phyloP scores from a whole-genome alignment of 2,329 filamentous ascomycete genomes.

The Fusarium vanettenii region DNA sequence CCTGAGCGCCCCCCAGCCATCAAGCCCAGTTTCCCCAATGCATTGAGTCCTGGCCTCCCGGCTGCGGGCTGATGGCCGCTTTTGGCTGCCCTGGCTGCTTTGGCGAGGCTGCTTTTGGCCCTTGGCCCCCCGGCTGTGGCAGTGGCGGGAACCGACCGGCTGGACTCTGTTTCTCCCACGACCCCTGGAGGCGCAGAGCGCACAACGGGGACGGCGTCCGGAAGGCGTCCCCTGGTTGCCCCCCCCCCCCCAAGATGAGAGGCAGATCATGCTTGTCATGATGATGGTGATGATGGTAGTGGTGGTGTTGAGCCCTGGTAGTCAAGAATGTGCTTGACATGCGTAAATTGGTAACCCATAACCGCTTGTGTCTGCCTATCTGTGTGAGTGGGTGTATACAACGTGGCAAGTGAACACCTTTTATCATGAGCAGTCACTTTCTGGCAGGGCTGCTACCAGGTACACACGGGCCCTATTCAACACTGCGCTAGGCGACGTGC shows the following conservation, averaged over 20 bases:
- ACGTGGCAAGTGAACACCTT: slow-evolving; percentile 31
- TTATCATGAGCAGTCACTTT: slow-evolving; percentile 6
- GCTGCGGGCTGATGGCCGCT: slow-evolving; percentile 27
- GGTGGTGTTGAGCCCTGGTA: neutral
- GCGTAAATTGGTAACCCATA: neutral
- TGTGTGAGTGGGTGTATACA: slow-evolving; percentile 25
- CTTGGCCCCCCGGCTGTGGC: slow-evolving; percentile 32
- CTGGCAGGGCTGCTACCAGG: slow-evolving; percentile 11
- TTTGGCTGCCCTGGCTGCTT: slow-evolving; percentile 32
- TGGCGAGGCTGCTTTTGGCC: slow-evolving; percentile 29
- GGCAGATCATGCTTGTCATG: slow-evolving; percentile 33
- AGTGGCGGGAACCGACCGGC: slow-evolving; percentile 40
- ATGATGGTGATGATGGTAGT: slow-evolving; percentile 10
- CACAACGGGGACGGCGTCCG: slow-evolving; percentile 41
- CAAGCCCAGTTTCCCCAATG: slow-evolving; percentile 9
- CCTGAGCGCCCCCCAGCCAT: slow-evolving; percentile 7
- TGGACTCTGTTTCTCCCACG: slow-evolving; percentile 39
- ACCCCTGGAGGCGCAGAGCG: slow-evolving; percentile 39
- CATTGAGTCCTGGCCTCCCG: slow-evolving; percentile 9
- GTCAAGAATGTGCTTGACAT: slow-evolving; percentile 3
- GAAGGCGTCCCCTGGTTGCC: slow-evolving; percentile 34
- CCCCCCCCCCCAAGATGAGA: slow-evolving; percentile 14
- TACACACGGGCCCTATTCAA: slow-evolving; percentile 20
- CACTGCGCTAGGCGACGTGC: neutral
- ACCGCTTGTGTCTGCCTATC: slow-evolving; percentile 3